Evolutionary conservation across 177 flowering plant genomes (phyloP).

Genomic region (Vitis hybrid): DNA sequence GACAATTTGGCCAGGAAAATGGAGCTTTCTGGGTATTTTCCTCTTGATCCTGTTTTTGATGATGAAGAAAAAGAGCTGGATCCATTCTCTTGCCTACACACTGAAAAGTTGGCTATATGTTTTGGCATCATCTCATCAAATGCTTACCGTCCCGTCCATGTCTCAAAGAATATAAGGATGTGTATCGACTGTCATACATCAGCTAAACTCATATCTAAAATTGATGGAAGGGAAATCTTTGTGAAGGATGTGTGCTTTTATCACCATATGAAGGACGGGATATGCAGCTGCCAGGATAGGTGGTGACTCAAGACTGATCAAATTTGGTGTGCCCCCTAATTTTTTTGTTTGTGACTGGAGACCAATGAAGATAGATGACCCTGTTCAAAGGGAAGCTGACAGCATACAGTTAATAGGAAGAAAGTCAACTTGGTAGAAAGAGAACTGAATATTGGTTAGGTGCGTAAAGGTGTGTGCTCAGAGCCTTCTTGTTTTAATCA

Average conservation of each 20-base stretch:
- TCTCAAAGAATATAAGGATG: slow-evolving; percentile 39
- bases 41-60: slow-evolving; percentile 25
- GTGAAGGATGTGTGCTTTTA: slow-evolving; percentile 34
- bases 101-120: slow-evolving; percentile 48
- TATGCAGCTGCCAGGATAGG: slow-evolving; percentile 39
- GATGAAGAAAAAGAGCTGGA: slow-evolving; percentile 22
- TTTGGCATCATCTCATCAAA: slow-evolving; percentile 27
- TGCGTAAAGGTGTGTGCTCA: too few species aligned
- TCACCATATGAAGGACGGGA: slow-evolving; percentile 40
- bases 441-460: neutral
- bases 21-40: slow-evolving; percentile 25
- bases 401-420: neutral
- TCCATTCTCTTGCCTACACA: slow-evolving; percentile 34
- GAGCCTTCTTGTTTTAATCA: neutral
- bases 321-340: neutral
- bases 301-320: slow-evolving; percentile 29
- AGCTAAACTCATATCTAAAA: slow-evolving; percentile 30
- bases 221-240: slow-evolving; percentile 32
- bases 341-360: neutral
- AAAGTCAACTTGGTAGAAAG: neutral
- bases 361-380: neutral
- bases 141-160: slow-evolving; percentile 16
- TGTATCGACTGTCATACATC: slow-evolving; percentile 44
- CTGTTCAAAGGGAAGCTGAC: too few species aligned
- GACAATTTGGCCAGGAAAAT: slow-evolving; percentile 31